Conservation (phyloP, 208 protist genomes). For the Wallacemonas sp. region DNA sequence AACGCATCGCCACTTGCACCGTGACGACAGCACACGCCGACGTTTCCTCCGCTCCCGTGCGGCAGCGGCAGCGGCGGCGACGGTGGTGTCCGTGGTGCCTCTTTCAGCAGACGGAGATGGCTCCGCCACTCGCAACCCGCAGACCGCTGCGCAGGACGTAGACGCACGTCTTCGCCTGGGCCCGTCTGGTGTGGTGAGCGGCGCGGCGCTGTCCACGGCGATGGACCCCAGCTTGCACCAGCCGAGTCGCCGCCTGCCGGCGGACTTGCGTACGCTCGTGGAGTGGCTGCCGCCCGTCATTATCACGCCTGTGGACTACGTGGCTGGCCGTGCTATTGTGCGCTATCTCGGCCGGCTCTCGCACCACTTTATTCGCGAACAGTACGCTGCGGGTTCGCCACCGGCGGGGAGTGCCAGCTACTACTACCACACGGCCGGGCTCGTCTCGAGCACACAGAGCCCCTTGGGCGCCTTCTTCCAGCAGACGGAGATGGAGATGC, state of each 20-base stretch:
- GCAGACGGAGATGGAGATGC: slow-evolving; percentile 72
- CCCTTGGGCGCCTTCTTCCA: slow-evolving; percentile 78
- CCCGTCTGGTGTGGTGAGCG: neutral
- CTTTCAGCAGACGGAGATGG: slow-evolving; percentile 24
- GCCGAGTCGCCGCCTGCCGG: slow-evolving; percentile 32
- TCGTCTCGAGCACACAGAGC: slow-evolving; percentile 18
- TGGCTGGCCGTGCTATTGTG: slow-evolving; percentile 77
- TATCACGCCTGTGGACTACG: slow-evolving; percentile 80
- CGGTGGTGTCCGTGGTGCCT: neutral
- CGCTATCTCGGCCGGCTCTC: slow-evolving; percentile 87
- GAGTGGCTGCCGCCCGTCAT: slow-evolving; percentile 42
- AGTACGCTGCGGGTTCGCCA: slow-evolving; percentile 37
- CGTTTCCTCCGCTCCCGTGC: neutral
- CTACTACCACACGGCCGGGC: too few relatives aligned
- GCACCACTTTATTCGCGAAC: slow-evolving; percentile 92
- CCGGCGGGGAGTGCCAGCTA: neutral
- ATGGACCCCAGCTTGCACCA: slow-evolving; percentile 23
- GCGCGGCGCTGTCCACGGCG: neutral
- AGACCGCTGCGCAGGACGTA: neutral
- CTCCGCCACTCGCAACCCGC: neutral
- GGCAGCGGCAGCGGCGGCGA: slow-evolving; percentile 4
- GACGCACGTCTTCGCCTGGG: neutral
- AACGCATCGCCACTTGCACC: slow-evolving; percentile 4
- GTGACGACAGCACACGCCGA: neutral
- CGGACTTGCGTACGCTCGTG: slow-evolving; percentile 33